Base-by-base conservation (phyloP, 768 basidiomycete genomes). In the Scleroderma citrinum region DNA sequence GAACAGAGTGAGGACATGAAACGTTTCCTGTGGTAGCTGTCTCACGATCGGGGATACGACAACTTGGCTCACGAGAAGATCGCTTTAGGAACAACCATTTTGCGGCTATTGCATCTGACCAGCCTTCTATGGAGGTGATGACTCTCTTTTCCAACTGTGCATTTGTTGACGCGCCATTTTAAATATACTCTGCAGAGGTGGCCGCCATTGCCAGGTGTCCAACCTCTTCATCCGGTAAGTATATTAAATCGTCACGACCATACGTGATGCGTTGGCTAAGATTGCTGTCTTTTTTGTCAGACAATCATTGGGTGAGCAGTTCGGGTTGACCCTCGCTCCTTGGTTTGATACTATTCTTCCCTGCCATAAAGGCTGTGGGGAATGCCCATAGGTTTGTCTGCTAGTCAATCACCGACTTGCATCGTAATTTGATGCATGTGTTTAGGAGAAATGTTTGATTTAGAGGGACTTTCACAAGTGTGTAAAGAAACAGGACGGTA, bases 1-100 rank as follows among this genome's bases (percentile, higher is more conserved):
- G 81, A 84, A 50, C 82, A 83, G 60, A 72, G 75, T 20, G 80
- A 83, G 16, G 81, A 81, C 36, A 83, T 83, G 83, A 85, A 83
- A 54, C 73, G 76, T 8, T 85, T 84, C 66, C 63, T 85, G n/a
- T 87, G 84, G 83, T 82, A 58, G 14, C 70, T 60, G 5, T 26
- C 34, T 35, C 34, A 35, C 12, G 13, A 35, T 12, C n/a, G 35
- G 50, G 8, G 12, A n/a, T 10, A 44, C 6, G 17, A 46, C 13
- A 2, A 37, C n/a, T 32, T 26, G n/a, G 14, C 34, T 45, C 21
- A 34, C 14, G 42, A 17, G 17, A 11, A 47, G 34, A 45, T 30
- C n/a, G 41, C 46, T 47, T 20, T 51, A 83, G 83, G 83, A 74
- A 86, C 62, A 85, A 84, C 61, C 84, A 85, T 59, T 86, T 86